Conservation (phyloP, 2,329 filamentous ascomycete species). For the Verticillium tricorpus region DNA sequence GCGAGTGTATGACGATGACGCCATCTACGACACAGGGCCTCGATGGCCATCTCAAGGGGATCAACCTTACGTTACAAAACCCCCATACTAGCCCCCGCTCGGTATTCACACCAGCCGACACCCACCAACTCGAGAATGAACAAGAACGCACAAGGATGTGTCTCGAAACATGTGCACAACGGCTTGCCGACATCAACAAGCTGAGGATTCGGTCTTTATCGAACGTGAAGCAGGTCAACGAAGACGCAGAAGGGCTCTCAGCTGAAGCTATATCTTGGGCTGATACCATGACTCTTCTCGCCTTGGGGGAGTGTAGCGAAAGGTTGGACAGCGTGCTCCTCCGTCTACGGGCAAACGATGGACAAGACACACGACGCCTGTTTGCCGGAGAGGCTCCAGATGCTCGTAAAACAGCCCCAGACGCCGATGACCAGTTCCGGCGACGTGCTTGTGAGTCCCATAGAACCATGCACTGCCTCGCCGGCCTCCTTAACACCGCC, state of each 20-base stretch:
- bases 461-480: background rate
- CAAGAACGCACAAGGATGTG: constrained; percentile 1
- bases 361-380: background rate
- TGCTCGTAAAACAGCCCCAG: background rate
- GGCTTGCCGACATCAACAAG: background rate
- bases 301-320: background rate
- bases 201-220: background rate
- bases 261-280: background rate
- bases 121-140: background rate
- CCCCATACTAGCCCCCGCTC: background rate
- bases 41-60: constrained; percentile 2
- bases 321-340: background rate
- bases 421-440: background rate
- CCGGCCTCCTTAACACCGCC: background rate
- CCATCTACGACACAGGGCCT: background rate
- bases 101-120: background rate
- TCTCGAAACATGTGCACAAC: background rate
- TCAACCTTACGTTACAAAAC: background rate
- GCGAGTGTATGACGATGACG: constrained; percentile 3
- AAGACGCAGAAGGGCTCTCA: background rate
- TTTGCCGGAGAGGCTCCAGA: background rate
- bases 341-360: background rate
- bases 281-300: background rate
- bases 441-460: background rate
- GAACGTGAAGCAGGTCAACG: background rate